Evolutionary conservation across 768 basidiomycete genomes (phyloP).

Genomic region (Phylloporus sp.): DNA sequence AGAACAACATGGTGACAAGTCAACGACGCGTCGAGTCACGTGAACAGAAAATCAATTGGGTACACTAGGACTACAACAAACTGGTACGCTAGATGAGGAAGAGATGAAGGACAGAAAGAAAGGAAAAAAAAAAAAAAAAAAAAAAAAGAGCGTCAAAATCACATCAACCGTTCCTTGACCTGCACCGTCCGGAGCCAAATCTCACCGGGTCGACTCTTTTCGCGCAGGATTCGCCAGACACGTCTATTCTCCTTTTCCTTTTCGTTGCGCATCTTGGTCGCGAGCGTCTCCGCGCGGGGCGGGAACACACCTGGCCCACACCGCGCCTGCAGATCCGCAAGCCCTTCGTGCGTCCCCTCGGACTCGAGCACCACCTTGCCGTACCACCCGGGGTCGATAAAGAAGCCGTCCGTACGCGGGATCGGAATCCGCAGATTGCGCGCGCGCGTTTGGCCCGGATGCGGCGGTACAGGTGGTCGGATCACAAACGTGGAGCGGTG

Average conservation of each 20-base stretch:
- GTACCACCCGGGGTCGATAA: slow-evolving; percentile 78
- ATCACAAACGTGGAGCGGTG: slow-evolving; percentile 76
- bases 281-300: slow-evolving; percentile 43
- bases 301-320: slow-evolving; percentile 69
- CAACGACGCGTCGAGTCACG: slow-evolving; percentile 23
- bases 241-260: slow-evolving; percentile 43
- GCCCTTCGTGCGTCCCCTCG: slow-evolving; percentile 82
- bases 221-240: slow-evolving; percentile 72
- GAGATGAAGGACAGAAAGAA: slow-evolving; percentile 2
- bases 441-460: slow-evolving; percentile 27
- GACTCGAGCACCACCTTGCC: slow-evolving; percentile 81
- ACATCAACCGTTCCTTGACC: slow-evolving; percentile 60
- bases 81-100: too few species aligned
- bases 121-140: neutral
- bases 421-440: slow-evolving; percentile 41
- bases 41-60: slow-evolving; percentile 26
- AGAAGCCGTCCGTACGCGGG: slow-evolving; percentile 50
- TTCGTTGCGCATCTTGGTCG: slow-evolving; percentile 33
- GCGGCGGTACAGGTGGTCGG: slow-evolving; percentile 42
- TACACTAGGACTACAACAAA: too few species aligned
- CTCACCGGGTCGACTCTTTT: slow-evolving; percentile 46
- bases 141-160: slow-evolving; percentile 11
- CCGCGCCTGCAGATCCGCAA: slow-evolving; percentile 71
- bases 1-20: slow-evolving; percentile 10
- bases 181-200: slow-evolving; percentile 47